phyloP scores from a whole-genome alignment of 2,329 filamentous ascomycete genomes.

The Davidsoniella neocaledoniae region DNA sequence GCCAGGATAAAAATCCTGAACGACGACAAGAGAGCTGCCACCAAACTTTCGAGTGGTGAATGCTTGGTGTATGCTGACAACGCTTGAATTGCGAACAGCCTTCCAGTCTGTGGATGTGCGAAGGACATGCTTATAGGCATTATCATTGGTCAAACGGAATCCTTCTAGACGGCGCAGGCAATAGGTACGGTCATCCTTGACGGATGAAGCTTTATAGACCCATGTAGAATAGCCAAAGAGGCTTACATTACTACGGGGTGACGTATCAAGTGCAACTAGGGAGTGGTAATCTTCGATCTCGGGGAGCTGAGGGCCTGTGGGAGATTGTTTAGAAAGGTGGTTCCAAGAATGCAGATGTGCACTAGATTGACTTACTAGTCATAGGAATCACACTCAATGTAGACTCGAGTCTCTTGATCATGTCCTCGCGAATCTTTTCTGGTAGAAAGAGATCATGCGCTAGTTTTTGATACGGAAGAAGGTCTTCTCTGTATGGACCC shows the following conservation, averaged over 20 bases:
- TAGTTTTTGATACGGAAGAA: constrained; percentile 70
- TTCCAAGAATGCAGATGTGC: too few relatives aligned
- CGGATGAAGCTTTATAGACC: constrained; percentile 87
- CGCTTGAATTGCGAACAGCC: constrained; percentile 59
- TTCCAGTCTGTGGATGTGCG: constrained; percentile 80
- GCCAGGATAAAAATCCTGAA: constrained; percentile 82
- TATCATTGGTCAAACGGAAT: constrained; percentile 71
- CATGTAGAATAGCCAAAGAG: constrained; percentile 82
- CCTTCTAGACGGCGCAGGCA: constrained; percentile 49
- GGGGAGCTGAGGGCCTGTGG: constrained; percentile 45
- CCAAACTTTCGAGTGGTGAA: constrained; percentile 90
- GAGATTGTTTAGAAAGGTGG: neutral
- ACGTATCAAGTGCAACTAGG: constrained; percentile 73
- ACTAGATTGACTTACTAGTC: constrained; percentile 19
- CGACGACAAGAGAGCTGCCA: constrained; percentile 78
- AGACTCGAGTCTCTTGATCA: constrained; percentile 78
- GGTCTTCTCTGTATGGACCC: constrained; percentile 64
- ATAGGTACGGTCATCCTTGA: constrained; percentile 78
- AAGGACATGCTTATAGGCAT: constrained; percentile 68
- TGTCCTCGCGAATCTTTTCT: constrained; percentile 69
- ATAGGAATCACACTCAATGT: constrained; percentile 71
- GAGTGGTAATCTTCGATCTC: constrained; percentile 82
- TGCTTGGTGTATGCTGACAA: constrained; percentile 77
- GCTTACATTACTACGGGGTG: constrained; percentile 53
- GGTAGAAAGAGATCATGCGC: constrained; percentile 86